A percentile compares a stretch with the other conserved stretches of the same genome.
phyloP scores from a whole-genome alignment of 352 stramenopile genomes.

The Peronospora belbahrii region DNA sequence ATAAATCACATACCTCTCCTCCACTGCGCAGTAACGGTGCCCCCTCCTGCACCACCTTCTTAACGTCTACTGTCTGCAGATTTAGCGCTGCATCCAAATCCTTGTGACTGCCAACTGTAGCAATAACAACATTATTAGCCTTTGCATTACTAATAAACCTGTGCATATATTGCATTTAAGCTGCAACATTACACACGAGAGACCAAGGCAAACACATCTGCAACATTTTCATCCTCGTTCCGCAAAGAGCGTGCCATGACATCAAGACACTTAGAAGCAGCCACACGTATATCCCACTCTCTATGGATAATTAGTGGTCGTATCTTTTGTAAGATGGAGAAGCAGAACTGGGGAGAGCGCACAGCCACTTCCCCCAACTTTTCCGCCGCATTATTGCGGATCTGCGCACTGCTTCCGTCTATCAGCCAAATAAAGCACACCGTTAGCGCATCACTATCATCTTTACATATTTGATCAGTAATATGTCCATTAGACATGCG shows the following conservation, averaged over 20 bases:
- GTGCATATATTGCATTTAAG: background rate
- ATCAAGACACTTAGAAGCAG: constrained; percentile 52
- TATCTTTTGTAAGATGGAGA: constrained; percentile 53
- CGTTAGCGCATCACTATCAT: constrained; percentile 1
- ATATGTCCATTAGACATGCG: background rate
- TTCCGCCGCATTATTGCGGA: constrained; percentile 64
- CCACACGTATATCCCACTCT: constrained; percentile 72
- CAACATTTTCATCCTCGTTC: constrained; percentile 21
- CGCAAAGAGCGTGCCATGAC: constrained; percentile 42
- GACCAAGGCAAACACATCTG: constrained; percentile 32
- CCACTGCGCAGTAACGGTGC: constrained; percentile 65
- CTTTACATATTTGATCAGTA: background rate
- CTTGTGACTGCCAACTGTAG: constrained; percentile 42
- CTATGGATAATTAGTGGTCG: constrained; percentile 37
- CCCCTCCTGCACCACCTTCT: constrained; percentile 46
- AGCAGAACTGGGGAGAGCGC: constrained; percentile 36
- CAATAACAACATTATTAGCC: background rate
- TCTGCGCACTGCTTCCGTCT: constrained; percentile 67
- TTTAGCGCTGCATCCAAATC: constrained; percentile 34
- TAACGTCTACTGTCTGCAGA: constrained; percentile 50
- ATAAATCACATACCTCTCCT: constrained; percentile 39
- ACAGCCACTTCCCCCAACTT: constrained; percentile 56
- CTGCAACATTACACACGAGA: constrained; percentile 27
- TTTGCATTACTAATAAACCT: background rate
- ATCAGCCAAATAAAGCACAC: background rate